Percentiles rank a stretch among this genome's conserved stretches.
phyloP scores from a whole-genome alignment of 495 filamentous ascomycete species.

The Xylaria sp. region DNA sequence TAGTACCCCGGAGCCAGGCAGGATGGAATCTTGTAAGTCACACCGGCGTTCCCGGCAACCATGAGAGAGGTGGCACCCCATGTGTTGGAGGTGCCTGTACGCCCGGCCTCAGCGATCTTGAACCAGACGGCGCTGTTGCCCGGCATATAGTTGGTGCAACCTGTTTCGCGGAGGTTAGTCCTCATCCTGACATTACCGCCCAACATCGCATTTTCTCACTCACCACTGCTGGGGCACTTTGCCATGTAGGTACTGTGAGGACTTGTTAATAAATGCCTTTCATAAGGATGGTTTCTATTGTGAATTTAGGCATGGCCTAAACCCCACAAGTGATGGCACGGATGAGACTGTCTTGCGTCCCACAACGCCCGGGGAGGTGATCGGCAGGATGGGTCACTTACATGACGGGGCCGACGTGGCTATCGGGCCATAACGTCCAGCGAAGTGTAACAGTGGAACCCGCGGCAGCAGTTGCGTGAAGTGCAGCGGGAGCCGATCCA shows the following conservation, averaged over 20 bases:
- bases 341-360: neutral
- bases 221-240: conserved; percentile 15
- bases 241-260: conserved; percentile 22
- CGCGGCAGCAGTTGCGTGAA: conserved; percentile 60
- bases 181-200: neutral
- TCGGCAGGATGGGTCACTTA: conserved; percentile 68
- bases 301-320: neutral
- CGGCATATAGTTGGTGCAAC: conserved; percentile 63
- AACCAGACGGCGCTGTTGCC: conserved; percentile 59
- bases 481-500: conserved; percentile 59
- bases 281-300: neutral
- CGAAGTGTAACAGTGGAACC: conserved; percentile 64
- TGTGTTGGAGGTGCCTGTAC: conserved; percentile 52
- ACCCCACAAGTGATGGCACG: neutral
- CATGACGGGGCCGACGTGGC: conserved; percentile 70
- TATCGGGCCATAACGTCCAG: conserved; percentile 69
- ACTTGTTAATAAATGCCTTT: neutral
- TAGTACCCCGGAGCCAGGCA: conserved; percentile 68
- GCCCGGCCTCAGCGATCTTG: conserved; percentile 68
- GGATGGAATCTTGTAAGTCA: conserved; percentile 69
- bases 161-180: conserved; percentile 44
- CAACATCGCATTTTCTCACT: neutral
- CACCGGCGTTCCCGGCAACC: conserved; percentile 65
- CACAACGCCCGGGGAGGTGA: neutral
- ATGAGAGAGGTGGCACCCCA: conserved; percentile 53